A percentile compares a stretch with the other conserved stretches of the same genome.
Conservation (phyloP, 116 monocot species). For the Cymodocea nodosa region DNA sequence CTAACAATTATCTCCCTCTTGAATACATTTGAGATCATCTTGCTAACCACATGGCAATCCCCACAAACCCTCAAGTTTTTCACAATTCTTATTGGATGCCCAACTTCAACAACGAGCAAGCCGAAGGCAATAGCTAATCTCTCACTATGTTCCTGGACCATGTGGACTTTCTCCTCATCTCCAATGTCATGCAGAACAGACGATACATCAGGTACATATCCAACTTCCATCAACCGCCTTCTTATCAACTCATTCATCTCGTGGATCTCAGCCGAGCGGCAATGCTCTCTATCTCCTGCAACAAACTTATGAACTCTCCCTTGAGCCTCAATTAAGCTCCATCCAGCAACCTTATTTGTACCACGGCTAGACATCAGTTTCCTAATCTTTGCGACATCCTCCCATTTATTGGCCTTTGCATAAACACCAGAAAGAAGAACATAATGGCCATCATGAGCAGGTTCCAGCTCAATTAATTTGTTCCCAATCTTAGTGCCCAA, state of each 20-base stretch:
- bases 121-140: constrained; percentile 71
- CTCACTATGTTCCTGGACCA: constrained; percentile 55
- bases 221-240: constrained; percentile 25
- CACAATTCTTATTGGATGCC: constrained; percentile 33
- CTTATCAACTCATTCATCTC: constrained; percentile 26
- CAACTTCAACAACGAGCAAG: constrained; percentile 29
- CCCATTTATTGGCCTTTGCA: constrained; percentile 61
- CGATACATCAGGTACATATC: constrained; percentile 40
- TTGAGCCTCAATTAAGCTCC: constrained; percentile 60
- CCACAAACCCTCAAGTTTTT: constrained; percentile 62
- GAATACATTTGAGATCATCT: constrained; percentile 62
- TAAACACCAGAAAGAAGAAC: constrained; percentile 66
- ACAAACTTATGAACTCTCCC: constrained; percentile 51
- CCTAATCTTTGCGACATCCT: constrained; percentile 42
- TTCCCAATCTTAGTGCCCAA: constrained; percentile 50
- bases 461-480: constrained; percentile 53
- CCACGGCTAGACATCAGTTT: constrained; percentile 35
- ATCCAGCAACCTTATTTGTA: constrained; percentile 48
- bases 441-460: constrained; percentile 58
- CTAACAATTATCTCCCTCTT: constrained; percentile 67
- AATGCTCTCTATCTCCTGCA: constrained; percentile 45
- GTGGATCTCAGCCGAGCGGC: constrained; percentile 28
- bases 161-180: constrained; percentile 64
- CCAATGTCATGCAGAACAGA: constrained; percentile 58
- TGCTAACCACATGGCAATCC: constrained; percentile 69